Conservation (phyloP, 1,284 basidiomycete species). For the Cutaneotrichosporon sp. region DNA sequence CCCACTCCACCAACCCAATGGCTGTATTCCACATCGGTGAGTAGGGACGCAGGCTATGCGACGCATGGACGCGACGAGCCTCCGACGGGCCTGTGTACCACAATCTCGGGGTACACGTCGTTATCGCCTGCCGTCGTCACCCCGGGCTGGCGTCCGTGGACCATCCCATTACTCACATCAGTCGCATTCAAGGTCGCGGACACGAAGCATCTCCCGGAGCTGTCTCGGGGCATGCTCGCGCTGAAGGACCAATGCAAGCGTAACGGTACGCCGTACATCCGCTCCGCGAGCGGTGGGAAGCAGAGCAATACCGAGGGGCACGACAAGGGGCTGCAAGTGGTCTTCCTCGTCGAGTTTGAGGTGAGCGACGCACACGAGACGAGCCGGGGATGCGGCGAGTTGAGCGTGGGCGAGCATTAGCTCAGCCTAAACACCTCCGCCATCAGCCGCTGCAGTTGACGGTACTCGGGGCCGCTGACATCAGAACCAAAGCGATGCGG, state of each 20-base stretch:
- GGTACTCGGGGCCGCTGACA: no score
- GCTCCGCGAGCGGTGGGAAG: conserved; percentile 31
- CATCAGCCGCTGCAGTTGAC: no score
- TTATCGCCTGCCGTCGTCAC: no score
- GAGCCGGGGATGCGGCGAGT: no score
- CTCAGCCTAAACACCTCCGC: no score
- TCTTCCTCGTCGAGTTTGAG: conserved; percentile 40
- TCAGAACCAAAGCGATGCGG: conserved; percentile 25
- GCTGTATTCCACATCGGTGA: conserved; percentile 17
- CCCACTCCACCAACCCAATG: conserved; percentile 1
- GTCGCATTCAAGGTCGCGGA: conserved; percentile 38
- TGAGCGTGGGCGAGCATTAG: no score
- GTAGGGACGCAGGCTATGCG: conserved; percentile 5
- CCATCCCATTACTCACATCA: conserved; percentile 33
- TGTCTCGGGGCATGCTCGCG: conserved; percentile 26
- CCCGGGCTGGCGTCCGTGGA: no score
- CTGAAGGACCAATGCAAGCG: conserved; percentile 28
- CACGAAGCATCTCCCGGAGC: conserved; percentile 8
- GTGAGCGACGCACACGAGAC: no score
- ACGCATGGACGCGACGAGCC: no score
- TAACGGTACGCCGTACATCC: conserved; percentile 30
- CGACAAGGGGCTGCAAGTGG: conserved; percentile 36
- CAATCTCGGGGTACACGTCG: no score
- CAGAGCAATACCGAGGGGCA: conserved; percentile 35
- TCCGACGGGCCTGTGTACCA: no score